These are phyloP conservation scores for Aspergillus sp. DNA, from an alignment of 2,329 filamentous ascomycete genomes.

Conservation along the genomic window DNA sequence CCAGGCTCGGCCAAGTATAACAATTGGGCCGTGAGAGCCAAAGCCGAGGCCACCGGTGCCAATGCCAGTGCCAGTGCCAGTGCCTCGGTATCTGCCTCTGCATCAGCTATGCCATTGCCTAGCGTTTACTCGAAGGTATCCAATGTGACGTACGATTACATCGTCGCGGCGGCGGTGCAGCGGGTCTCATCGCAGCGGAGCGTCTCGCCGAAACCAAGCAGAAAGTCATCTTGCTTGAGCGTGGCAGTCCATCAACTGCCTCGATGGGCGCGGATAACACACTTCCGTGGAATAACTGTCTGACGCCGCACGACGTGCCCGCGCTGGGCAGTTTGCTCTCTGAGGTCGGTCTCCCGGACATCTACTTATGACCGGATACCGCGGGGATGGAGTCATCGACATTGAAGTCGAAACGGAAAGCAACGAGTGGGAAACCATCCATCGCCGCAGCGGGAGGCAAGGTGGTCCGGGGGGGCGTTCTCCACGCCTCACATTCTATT, in stretches of 20 bases:
- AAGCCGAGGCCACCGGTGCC: constrained; percentile 1
- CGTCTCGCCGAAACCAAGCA: constrained; percentile 12
- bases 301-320: constrained; percentile 12
- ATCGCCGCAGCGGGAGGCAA: constrained; percentile 53
- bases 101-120: constrained; percentile 1
- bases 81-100: constrained; percentile 2
- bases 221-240: constrained; percentile 14
- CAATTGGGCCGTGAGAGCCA: constrained; percentile 11
- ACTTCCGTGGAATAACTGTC: constrained; percentile 12
- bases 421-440: constrained; percentile 49
- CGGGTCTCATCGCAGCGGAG: constrained; percentile 14
- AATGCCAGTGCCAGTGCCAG: constrained; percentile 2
- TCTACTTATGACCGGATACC: constrained; percentile 14
- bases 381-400: constrained; percentile 44
- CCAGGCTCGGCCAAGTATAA: constrained; percentile 11
- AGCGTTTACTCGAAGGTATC: constrained; percentile 7
- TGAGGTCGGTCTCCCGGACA: constrained; percentile 6
- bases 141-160: constrained; percentile 15
- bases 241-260: constrained; percentile 9
- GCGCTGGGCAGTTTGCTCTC: constrained; percentile 10
- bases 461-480: constrained; percentile 61
- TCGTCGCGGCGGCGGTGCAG: constrained; percentile 14
- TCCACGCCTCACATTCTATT: constrained; percentile 60
- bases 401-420: constrained; percentile 11
- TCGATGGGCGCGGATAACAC: constrained; percentile 9